Evolutionary conservation across 192 early-diverging fungal species (phyloP).

Genomic region (Thamnidium elegans): DNA sequence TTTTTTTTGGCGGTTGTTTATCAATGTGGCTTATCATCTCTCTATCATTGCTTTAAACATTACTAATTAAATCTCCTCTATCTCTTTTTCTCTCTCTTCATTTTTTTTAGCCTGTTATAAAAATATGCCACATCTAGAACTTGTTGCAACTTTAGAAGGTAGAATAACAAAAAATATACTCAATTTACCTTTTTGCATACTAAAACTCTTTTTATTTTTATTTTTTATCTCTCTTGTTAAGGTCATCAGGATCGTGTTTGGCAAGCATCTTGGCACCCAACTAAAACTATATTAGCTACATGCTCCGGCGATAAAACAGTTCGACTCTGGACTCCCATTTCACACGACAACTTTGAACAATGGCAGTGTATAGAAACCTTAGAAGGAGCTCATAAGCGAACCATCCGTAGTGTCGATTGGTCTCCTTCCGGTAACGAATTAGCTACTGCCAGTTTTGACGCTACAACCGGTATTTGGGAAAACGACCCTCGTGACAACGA

Average conservation of each 20-base stretch:
- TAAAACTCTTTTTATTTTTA: background rate
- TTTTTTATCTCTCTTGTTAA: too few relatives aligned
- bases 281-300: conserved; percentile 68
- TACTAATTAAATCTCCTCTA: background rate
- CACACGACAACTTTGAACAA: conserved; percentile 37
- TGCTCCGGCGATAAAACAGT: conserved; percentile 89
- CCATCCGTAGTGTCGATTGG: conserved; percentile 86
- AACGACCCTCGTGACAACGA: conserved; percentile 50
- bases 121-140: conserved; percentile 18
- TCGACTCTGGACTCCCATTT: conserved; percentile 72
- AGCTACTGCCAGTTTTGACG: conserved; percentile 92
- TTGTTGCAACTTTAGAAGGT: conserved; percentile 20
- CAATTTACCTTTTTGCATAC: background rate
- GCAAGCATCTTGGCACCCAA: conserved; percentile 84
- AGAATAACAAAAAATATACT: background rate
- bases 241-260: conserved; percentile 85
- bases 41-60: background rate
- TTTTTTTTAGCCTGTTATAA: background rate
- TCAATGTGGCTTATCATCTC: conserved; percentile 18
- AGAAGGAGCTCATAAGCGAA: conserved; percentile 87
- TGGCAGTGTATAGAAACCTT: conserved; percentile 75
- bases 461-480: conserved; percentile 91
- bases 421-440: conserved; percentile 68
- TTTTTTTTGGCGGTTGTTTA: too few relatives aligned
- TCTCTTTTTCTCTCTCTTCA: background rate